Evolutionary conservation across 805 yeast species (phyloP), one percentile per base, ranked within the genome.

Genomic region (Ogataea corticis): DNA sequence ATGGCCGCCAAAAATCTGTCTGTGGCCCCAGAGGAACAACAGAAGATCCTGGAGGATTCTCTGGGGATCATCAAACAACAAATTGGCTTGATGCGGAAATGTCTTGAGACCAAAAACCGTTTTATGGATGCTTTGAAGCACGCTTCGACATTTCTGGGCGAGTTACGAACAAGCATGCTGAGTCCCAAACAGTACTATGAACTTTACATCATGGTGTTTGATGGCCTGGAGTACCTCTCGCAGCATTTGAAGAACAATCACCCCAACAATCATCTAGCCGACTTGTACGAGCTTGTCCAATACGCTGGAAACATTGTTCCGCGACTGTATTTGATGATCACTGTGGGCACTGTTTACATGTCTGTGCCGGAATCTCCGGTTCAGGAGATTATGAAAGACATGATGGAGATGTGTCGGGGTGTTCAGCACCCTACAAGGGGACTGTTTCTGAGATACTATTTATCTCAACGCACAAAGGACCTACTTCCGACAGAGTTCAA

Each of bases 321-420:
- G 2, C 76, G 99, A 46, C 70, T 94, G 45, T 94, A 94, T 62
- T 73, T 94, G 67, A 89, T 94, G 97, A 85, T 94, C 34, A 92
- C 96, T 2, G 92, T 94, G 13, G 99, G 99, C 7, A 82, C 95
- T 0, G 89, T 88, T 2, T 90, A 86, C 68, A 82, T 92, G 84
- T 71, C 85, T 7, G 74, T 83, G 9, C 77, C 83, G 1, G 88
- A 82, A 44, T 83, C 96, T 0, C 96, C 97, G 0, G 76, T 80
- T 29, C 79, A 79, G 58, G 98, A 90, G 52, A 85, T 94, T 41
- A 78, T 92, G 81, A 87, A 86, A 64, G 99, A 94, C 62, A 85
- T 94, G 96, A 84, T 92, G 58, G 99, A 94, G 65, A 94, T 94
- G 99, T 85, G 96, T 53, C 78, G 96, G 33, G 99, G 97, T 13